Percentiles rank a stretch among this genome's conserved stretches.
Evolutionary conservation across 1,284 basidiomycete genomes (phyloP).

Genomic region (Meira nashicola): DNA sequence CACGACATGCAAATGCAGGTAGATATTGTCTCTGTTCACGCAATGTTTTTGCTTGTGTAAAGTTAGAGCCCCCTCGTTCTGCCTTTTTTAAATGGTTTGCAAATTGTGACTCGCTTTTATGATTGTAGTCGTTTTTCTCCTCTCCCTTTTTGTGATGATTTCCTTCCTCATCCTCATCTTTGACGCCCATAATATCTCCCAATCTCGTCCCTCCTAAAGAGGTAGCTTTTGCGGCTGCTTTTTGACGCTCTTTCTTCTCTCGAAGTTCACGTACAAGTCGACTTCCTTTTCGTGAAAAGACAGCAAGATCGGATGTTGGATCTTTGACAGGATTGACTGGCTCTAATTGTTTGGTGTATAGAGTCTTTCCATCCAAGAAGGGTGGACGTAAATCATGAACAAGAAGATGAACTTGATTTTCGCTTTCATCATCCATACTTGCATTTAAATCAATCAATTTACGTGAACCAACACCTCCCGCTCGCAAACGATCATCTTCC

Average conservation of each 20-base stretch:
- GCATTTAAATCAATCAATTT: constrained; percentile 77
- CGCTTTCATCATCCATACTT: constrained; percentile 70
- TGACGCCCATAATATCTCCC: constrained; percentile 95
- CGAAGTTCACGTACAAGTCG: constrained; percentile 87
- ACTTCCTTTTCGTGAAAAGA: constrained; percentile 93
- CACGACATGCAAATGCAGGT: constrained; percentile 94
- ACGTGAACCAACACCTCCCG: constrained; percentile 79
- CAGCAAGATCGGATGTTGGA: constrained; percentile 84
- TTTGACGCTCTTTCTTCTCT: constrained; percentile 78
- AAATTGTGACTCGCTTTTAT: constrained; percentile 91
- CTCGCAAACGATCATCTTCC: constrained; percentile 96
- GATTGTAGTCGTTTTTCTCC: constrained; percentile 52
- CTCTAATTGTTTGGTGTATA: constrained; percentile 93
- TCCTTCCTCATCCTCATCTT: constrained; percentile 72
- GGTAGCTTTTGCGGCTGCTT: constrained; percentile 80
- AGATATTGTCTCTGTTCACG: constrained; percentile 95
- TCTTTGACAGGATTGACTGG: constrained; percentile 96
- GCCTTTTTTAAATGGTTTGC: constrained; percentile 68
- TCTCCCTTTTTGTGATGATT: constrained; percentile 10
- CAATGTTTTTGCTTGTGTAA: constrained; percentile 75
- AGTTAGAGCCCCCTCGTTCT: constrained; percentile 67
- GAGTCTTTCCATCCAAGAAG: constrained; percentile 90
- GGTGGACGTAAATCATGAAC: constrained; percentile 96
- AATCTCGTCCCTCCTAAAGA: constrained; percentile 84
- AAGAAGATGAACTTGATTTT: constrained; percentile 92